Percentiles rank a stretch among this genome's conserved stretches.
These are phyloP conservation scores for Paspalum vaginatum DNA, from an alignment of 176 grass and related monocot species.

Conservation along the genomic window DNA sequence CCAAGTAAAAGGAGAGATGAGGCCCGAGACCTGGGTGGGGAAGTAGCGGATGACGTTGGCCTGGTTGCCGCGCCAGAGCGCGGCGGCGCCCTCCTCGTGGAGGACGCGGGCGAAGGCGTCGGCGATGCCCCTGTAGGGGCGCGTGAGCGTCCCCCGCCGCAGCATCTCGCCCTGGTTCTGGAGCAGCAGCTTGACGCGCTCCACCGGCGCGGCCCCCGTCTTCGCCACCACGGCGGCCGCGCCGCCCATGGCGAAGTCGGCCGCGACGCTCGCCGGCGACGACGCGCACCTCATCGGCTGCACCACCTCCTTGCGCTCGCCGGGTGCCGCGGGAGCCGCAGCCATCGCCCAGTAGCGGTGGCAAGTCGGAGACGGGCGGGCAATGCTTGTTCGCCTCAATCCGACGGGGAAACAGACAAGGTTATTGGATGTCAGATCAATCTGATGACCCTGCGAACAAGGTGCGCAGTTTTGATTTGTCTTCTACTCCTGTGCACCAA, in stretches of 20 bases:
- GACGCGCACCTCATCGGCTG: background rate
- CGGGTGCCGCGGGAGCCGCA: background rate
- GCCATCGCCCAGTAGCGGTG: background rate
- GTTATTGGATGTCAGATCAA: background rate
- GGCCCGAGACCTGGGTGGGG: constrained; percentile 66
- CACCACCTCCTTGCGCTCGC: background rate
- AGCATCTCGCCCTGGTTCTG: constrained; percentile 95
- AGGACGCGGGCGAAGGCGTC: constrained; percentile 74
- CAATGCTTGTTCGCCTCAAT: background rate
- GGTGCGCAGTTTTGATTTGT: no score
- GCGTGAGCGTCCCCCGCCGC: constrained; percentile 63
- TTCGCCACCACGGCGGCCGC: constrained; percentile 78
- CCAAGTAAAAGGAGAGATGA: background rate
- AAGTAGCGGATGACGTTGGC: constrained; percentile 97
- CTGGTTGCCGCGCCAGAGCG: constrained; percentile 89
- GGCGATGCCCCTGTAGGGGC: constrained; percentile 69
- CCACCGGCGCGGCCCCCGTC: constrained; percentile 76
- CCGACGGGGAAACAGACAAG: background rate
- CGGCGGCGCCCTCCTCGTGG: constrained; percentile 71
- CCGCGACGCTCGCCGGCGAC: constrained; percentile 51
- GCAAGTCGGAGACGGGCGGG: background rate
- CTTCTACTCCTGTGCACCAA: no score
- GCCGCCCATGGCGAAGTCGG: constrained; percentile 90
- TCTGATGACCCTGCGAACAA: no score
- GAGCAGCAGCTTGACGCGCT: constrained; percentile 90